phyloP scores from a whole-genome alignment of 2,329 filamentous ascomycete genomes.

The Trichothecium sympodiale region DNA sequence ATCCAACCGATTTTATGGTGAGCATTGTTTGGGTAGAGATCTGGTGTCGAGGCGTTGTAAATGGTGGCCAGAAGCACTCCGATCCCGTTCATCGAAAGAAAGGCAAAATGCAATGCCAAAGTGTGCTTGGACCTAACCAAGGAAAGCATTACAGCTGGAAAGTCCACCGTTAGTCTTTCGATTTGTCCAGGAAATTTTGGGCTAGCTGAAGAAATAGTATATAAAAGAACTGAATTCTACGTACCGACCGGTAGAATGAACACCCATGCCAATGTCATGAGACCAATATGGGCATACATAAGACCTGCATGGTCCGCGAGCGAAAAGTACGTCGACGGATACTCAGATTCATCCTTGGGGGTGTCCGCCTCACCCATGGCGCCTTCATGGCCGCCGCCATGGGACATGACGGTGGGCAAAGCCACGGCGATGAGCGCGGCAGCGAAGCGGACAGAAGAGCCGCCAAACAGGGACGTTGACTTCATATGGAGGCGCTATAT shows the following conservation, averaged over 20 bases:
- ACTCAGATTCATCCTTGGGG: conserved; percentile 12
- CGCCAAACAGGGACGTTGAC: too few species aligned
- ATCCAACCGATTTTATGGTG: conserved; percentile 86
- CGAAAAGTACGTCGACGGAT: conserved; percentile 47
- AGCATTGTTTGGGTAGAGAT: conserved; percentile 78
- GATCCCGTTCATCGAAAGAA: conserved; percentile 50
- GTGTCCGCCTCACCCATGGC: conserved; percentile 4
- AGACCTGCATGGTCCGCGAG: conserved; percentile 38
- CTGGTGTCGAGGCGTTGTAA: conserved; percentile 73
- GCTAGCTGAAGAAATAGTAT: too few species aligned
- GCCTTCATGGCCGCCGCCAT: conserved; percentile 6
- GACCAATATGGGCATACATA: conserved; percentile 58
- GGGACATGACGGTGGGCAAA: conserved; percentile 2
- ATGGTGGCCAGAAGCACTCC: conserved; percentile 55
- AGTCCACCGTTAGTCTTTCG: background rate
- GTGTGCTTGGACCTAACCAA: conserved; percentile 67
- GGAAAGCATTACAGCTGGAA: conserved; percentile 71
- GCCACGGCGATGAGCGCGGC: background rate
- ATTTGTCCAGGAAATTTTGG: too few species aligned
- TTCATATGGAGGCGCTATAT: too few species aligned
- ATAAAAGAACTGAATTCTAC: conserved; percentile 16
- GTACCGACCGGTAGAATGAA: conserved; percentile 62
- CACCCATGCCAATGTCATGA: conserved; percentile 64
- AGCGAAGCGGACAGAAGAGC: background rate
- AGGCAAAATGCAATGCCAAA: conserved; percentile 56